Conservation (phyloP, 805 yeast species). For the Sungouiella thailandica region DNA sequence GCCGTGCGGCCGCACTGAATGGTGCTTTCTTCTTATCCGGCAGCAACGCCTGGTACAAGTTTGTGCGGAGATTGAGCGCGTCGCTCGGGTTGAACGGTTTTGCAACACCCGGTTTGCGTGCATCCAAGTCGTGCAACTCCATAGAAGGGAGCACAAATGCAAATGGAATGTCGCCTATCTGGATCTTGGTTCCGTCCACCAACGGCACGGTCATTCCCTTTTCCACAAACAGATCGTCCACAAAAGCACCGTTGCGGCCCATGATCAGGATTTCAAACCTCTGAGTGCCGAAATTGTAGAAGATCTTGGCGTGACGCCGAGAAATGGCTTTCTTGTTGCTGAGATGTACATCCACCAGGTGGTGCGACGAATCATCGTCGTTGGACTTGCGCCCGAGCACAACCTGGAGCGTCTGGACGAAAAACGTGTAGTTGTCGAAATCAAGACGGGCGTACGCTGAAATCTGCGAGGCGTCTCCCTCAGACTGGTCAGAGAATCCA, state of each 20-base stretch:
- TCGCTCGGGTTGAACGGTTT: constrained; percentile 56
- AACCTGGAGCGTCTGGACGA: constrained; percentile 94
- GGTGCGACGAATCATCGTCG: constrained; percentile 53
- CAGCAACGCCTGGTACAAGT: constrained; percentile 35
- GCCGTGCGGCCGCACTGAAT: constrained; percentile 1
- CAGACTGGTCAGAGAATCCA: constrained; percentile 1
- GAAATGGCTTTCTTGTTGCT: constrained; percentile 92
- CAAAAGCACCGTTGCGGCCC: constrained; percentile 97
- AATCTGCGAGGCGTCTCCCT: constrained; percentile 25
- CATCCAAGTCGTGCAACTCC: constrained; percentile 33
- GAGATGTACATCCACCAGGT: constrained; percentile 85
- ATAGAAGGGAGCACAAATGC: constrained; percentile 78
- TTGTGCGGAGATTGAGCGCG: constrained; percentile 52
- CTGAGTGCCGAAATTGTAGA: constrained; percentile 94
- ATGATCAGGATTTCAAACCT: constrained; percentile 85
- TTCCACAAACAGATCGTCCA: constrained; percentile 84
- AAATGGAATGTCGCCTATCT: constrained; percentile 89
- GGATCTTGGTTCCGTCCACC: constrained; percentile 75
- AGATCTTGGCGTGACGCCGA: constrained; percentile 90
- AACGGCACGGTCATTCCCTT: constrained; percentile 89
- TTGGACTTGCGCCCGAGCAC: constrained; percentile 80
- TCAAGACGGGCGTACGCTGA: constrained; percentile 75
- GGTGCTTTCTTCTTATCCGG: constrained; percentile 10
- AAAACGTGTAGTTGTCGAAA: constrained; percentile 88
- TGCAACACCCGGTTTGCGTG: constrained; percentile 15